phyloP scores from a whole-genome alignment of 441 rosid species.

The Pelargonium fulgidum region DNA sequence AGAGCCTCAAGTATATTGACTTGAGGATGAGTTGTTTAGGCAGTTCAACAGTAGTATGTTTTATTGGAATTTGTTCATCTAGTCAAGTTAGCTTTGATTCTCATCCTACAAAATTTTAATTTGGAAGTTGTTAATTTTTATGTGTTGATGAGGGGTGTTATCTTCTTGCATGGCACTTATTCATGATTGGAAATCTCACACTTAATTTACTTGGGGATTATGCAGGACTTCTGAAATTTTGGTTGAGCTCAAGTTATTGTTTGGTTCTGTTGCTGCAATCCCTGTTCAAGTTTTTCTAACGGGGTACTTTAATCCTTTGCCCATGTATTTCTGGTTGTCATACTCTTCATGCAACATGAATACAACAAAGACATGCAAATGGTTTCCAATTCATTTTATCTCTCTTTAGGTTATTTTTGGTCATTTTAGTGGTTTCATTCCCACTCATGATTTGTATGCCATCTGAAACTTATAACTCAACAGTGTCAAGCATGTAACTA shows the following conservation, averaged over 20 bases:
- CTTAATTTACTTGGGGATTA: conserved; percentile 3
- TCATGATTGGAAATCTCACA: background rate
- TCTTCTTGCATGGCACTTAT: background rate
- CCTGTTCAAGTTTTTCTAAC: conserved; percentile 70
- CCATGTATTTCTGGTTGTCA: background rate
- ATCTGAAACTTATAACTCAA: background rate
- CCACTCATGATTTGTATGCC: background rate
- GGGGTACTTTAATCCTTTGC: conserved; percentile 41
- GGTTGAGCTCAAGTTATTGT: conserved; percentile 48
- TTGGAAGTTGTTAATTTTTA: background rate
- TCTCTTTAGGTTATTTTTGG: background rate
- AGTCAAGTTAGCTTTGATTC: conserved; percentile 1
- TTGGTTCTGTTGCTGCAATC: conserved; percentile 42
- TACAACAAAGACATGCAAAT: background rate
- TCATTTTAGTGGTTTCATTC: background rate
- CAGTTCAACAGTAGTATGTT: background rate
- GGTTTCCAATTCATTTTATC: background rate
- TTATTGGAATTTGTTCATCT: background rate
- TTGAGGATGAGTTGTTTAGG: background rate
- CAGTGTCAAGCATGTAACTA: background rate
- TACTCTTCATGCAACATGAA: background rate
- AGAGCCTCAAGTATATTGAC: background rate
- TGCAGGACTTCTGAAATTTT: conserved; percentile 61
- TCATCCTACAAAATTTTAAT: background rate
- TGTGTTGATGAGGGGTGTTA: background rate